These are phyloP conservation scores for Hypoxylon fuscum DNA, from an alignment of 495 filamentous ascomycete species.

Conservation along the genomic window DNA sequence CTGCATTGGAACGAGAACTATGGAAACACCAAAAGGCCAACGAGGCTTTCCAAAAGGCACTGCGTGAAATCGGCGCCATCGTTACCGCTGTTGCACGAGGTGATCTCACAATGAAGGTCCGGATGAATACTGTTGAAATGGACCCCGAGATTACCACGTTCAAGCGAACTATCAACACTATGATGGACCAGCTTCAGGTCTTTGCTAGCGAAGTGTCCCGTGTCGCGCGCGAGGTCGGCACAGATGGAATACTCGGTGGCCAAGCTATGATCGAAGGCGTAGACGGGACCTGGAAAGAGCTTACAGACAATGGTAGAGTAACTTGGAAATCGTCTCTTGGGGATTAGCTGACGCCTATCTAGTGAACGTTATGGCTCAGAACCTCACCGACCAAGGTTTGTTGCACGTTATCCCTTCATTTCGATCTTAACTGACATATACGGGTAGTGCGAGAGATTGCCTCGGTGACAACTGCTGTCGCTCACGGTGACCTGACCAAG, in stretches of 20 bases:
- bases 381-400: slow-evolving; percentile 67
- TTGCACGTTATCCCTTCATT: neutral
- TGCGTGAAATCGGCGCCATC: slow-evolving; percentile 96
- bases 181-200: slow-evolving; percentile 98
- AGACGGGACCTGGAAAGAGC: slow-evolving; percentile 97
- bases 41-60: slow-evolving; percentile 96
- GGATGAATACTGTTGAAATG: slow-evolving; percentile 95
- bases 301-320: slow-evolving; percentile 86
- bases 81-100: slow-evolving; percentile 95
- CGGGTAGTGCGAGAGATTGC: slow-evolving; percentile 89
- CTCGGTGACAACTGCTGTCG: slow-evolving; percentile 93
- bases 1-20: slow-evolving; percentile 83
- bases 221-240: slow-evolving; percentile 96
- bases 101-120: slow-evolving; percentile 97
- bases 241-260: slow-evolving; percentile 95
- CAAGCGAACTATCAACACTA: slow-evolving; percentile 96
- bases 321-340: slow-evolving; percentile 8
- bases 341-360: slow-evolving; percentile 31
- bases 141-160: slow-evolving; percentile 99
- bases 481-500: slow-evolving; percentile 93
- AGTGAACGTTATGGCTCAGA: slow-evolving; percentile 98
- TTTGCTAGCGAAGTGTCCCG: slow-evolving; percentile 98
- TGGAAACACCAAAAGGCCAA: slow-evolving; percentile 98
- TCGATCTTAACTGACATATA: slow-evolving; percentile 24
- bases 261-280: slow-evolving; percentile 95